Percentiles rank a stretch among this genome's conserved stretches.
phyloP scores from a whole-genome alignment of 495 filamentous ascomycete species.

The Cudoniella acicularis region DNA sequence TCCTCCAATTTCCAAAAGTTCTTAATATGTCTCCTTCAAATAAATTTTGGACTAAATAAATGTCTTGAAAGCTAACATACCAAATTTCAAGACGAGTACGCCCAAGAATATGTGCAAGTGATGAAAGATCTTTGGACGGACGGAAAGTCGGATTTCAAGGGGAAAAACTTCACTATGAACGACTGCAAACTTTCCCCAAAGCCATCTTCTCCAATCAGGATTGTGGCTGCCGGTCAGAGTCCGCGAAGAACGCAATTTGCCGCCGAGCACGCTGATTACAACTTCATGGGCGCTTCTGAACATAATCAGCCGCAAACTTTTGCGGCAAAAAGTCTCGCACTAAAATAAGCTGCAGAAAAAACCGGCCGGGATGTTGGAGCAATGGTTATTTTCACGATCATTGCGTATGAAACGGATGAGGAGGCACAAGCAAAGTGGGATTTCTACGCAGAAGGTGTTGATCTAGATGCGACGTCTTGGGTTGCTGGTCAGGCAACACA shows the following conservation, averaged over 20 bases:
- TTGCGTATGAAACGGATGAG: constrained; percentile 30
- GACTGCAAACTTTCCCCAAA: constrained; percentile 29
- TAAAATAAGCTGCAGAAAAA: constrained; percentile 22
- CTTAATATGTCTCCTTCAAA: no score
- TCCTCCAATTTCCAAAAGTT: no score
- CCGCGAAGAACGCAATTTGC: constrained; percentile 27
- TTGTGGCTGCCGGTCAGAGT: constrained; percentile 27
- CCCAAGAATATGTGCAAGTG: constrained; percentile 30
- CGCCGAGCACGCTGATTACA: constrained; percentile 28
- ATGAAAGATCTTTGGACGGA: constrained; percentile 30
- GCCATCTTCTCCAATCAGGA: constrained; percentile 22
- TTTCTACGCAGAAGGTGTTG: constrained; percentile 25
- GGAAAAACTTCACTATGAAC: constrained; percentile 30
- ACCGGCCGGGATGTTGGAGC: constrained; percentile 26
- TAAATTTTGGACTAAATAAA: no score
- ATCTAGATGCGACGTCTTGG: constrained; percentile 23
- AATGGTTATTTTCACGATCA: constrained; percentile 31
- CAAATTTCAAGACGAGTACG: constrained; percentile 24
- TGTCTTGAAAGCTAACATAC: background rate
- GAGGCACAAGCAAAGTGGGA: constrained; percentile 29
- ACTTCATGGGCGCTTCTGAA: constrained; percentile 25
- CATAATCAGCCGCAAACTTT: constrained; percentile 26
- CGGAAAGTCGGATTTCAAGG: constrained; percentile 29
- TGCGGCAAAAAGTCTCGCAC: constrained; percentile 15
- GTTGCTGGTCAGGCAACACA: constrained; percentile 23